phyloP scores from a whole-genome alignment of 306 rosid species.

The Citrullus colocynthis region DNA sequence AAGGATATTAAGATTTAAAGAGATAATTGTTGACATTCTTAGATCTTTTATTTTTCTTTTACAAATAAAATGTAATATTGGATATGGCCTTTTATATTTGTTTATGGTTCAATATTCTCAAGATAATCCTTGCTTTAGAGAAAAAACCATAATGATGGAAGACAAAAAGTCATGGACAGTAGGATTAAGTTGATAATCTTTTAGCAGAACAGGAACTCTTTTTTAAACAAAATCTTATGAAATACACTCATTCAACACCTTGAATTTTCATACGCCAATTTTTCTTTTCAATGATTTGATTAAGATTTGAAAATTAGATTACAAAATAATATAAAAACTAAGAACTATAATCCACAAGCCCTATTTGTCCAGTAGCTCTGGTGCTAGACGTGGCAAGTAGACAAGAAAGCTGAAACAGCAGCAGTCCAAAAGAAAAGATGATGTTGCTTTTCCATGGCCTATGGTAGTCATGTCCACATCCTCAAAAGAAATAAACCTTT shows the following conservation, averaged over 20 bases:
- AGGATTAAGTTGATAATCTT: background rate
- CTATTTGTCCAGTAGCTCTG: background rate
- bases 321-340: background rate
- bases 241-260: background rate
- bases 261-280: background rate
- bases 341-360: background rate
- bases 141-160: too few species aligned
- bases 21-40: too few species aligned
- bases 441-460: background rate
- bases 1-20: too few species aligned
- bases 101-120: too few species aligned
- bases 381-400: background rate
- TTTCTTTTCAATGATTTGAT: background rate
- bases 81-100: too few species aligned
- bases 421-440: background rate
- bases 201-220: background rate
- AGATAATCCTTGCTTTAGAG: too few species aligned
- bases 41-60: too few species aligned
- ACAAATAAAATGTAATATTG: too few species aligned
- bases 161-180: too few species aligned
- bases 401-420: background rate
- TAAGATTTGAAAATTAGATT: background rate
- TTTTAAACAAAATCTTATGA: background rate
- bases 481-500: too few species aligned
- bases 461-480: background rate